Evolutionary conservation across 2,329 filamentous ascomycete species (phyloP), one percentile per base, ranked within the genome.

Genomic region (Hypoxylon sp.): DNA sequence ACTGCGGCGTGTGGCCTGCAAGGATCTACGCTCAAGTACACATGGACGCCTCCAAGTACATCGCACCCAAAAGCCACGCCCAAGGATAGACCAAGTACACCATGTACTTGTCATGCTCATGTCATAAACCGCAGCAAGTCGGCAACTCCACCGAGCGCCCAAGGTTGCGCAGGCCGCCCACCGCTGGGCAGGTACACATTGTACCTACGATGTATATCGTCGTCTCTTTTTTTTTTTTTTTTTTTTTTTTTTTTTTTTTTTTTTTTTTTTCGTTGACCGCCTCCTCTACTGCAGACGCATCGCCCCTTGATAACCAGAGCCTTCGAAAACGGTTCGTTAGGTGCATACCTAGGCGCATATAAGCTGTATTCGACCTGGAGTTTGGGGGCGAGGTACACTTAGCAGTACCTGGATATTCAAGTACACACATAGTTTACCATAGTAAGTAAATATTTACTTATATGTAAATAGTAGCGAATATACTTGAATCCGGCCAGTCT

Each of bases 241-340:
- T n/a, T n/a, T n/a, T n/a, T n/a, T n/a, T n/a, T n/a, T n/a, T n/a
- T n/a, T n/a, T n/a, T n/a, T n/a, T n/a, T n/a, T n/a, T n/a, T n/a
- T n/a, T n/a, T n/a, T n/a, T n/a, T n/a, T 35, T 15, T 35, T 35
- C 31, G 18, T 35, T 35, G 31, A 35, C 31, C 31, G 31, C 31
- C n/a, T 35, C 18, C 31, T 35, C 9, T 9, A 9, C 31, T 55
- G 56, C 60, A 63, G 49, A 41, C 50, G 58, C 53, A 57, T 43
- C 20, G 8, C 48, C 60, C 57, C 50, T 60, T 63, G 20, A 26
- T 31, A 60, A 57, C 60, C 45, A 58, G 54, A 20, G 31, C 18
- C 31, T 35, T 7, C n/a, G n/a, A n/a, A n/a, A n/a, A n/a, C n/a
- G n/a, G n/a, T n/a, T n/a, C n/a, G n/a, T n/a, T n/a, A n/a, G n/a